Evolutionary conservation across 139 green algal genomes (phyloP).

Genomic region (Chlamydomonas schloesseri): DNA sequence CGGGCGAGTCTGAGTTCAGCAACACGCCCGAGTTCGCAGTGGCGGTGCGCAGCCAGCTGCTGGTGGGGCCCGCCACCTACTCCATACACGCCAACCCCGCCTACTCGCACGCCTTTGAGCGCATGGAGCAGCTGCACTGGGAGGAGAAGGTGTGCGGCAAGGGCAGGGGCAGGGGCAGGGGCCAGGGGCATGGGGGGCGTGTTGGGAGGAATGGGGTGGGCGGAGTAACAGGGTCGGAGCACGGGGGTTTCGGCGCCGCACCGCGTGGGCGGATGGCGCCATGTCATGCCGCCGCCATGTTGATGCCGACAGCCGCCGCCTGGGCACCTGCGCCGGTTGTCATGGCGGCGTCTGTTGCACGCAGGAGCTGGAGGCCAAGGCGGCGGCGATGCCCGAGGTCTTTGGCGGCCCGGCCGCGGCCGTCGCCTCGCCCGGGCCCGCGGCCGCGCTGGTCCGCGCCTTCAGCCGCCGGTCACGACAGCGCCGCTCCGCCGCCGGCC

Average conservation of each 20-base stretch:
- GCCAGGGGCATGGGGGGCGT: no score
- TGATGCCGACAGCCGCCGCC: no score
- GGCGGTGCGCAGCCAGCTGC: conserved; percentile 59
- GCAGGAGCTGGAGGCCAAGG: background rate
- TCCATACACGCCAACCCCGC: conserved; percentile 38
- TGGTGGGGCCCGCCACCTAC: conserved; percentile 56
- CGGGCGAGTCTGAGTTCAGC: background rate
- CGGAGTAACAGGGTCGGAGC: no score
- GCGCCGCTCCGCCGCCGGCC: background rate
- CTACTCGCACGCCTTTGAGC: conserved; percentile 36
- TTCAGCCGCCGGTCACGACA: no score
- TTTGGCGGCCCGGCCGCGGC: background rate
- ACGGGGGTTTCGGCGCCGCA: no score
- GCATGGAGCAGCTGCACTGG: conserved; percentile 41
- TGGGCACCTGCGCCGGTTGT: no score
- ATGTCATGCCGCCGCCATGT: no score
- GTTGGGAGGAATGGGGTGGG: no score
- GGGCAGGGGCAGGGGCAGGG: background rate
- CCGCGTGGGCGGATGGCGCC: no score
- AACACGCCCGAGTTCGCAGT: conserved; percentile 58
- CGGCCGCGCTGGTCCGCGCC: no score
- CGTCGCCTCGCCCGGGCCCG: background rate
- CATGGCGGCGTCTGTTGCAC: no score
- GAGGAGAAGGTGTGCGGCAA: background rate
- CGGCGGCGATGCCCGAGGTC: background rate